phyloP scores from a whole-genome alignment of 139 green algal species.

The Micractinium conductrix region DNA sequence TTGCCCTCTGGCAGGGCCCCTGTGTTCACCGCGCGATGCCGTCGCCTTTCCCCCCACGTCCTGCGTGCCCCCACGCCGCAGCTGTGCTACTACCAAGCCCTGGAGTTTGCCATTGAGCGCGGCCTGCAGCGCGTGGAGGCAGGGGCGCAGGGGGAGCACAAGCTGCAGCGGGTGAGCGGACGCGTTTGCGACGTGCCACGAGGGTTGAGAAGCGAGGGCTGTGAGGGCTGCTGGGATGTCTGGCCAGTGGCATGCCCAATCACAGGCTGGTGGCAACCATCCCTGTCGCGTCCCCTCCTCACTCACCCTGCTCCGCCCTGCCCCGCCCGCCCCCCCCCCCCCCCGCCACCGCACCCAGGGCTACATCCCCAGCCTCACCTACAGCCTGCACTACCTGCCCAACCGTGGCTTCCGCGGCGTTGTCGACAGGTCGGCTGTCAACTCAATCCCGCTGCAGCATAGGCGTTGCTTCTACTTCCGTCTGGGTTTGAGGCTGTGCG shows the following conservation, averaged over 20 bases:
- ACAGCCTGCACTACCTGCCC: slow-evolving; percentile 81
- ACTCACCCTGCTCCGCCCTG: too few relatives aligned
- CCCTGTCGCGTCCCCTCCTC: not conserved
- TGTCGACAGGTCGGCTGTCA: not conserved
- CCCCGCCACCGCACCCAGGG: slow-evolving; percentile 41
- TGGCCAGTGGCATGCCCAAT: too few relatives aligned
- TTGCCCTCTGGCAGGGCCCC: too few relatives aligned
- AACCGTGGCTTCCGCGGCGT: slow-evolving; percentile 57
- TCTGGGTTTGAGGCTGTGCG: too few relatives aligned
- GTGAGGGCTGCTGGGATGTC: too few relatives aligned
- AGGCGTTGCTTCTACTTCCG: too few relatives aligned
- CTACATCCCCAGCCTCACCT: slow-evolving; percentile 87
- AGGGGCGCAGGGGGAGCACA: slow-evolving; percentile 94
- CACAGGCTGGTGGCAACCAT: not conserved
- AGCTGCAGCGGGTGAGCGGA: slow-evolving; percentile 73
- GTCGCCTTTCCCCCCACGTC: too few relatives aligned
- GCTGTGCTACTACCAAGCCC: slow-evolving; percentile 31
- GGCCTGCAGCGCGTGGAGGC: slow-evolving; percentile 86
- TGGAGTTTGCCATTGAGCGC: slow-evolving; percentile 30
- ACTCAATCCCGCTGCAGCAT: too few relatives aligned
- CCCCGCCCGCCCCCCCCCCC: too few relatives aligned
- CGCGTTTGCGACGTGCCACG: too few relatives aligned
- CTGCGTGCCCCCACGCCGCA: not conserved
- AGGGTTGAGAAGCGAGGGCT: not conserved
- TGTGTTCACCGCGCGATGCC: too few relatives aligned